Conservation (phyloP, 441 rosid genomes). For the Jatropha podagrica region DNA sequence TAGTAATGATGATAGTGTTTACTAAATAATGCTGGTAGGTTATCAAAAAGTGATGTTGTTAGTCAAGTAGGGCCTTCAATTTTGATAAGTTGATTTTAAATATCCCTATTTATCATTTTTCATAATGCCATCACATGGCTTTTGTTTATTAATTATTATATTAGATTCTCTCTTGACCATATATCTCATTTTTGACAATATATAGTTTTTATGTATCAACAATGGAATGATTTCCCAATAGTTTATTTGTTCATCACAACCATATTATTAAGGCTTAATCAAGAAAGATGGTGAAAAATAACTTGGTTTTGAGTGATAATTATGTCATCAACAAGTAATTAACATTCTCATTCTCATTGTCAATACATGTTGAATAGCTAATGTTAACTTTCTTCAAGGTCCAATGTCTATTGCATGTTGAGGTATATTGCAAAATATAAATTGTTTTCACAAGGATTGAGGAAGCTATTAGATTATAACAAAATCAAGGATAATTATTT, state of each 20-base stretch:
- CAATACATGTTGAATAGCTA: background rate
- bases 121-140: conserved; percentile 8
- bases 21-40: conserved; percentile 11
- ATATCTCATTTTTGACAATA: background rate
- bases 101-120: background rate
- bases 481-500: too few species aligned
- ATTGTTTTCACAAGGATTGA: too few species aligned
- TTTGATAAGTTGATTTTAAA: background rate
- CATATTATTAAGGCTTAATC: too few species aligned
- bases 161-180: background rate
- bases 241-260: background rate
- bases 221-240: background rate
- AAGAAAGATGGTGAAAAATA: background rate
- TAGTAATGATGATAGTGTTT: conserved; percentile 11
- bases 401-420: conserved; percentile 5
- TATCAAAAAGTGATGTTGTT: conserved; percentile 7
- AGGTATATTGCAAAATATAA: background rate
- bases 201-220: background rate
- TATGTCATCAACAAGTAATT: too few species aligned
- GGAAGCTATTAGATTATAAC: too few species aligned
- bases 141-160: background rate
- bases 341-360: too few species aligned
- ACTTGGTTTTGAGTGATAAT: background rate
- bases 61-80: conserved; percentile 18
- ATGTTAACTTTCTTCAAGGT: background rate